Evolutionary conservation across 257 asterid species (phyloP).

Genomic region (Przewalskia tangutica): DNA sequence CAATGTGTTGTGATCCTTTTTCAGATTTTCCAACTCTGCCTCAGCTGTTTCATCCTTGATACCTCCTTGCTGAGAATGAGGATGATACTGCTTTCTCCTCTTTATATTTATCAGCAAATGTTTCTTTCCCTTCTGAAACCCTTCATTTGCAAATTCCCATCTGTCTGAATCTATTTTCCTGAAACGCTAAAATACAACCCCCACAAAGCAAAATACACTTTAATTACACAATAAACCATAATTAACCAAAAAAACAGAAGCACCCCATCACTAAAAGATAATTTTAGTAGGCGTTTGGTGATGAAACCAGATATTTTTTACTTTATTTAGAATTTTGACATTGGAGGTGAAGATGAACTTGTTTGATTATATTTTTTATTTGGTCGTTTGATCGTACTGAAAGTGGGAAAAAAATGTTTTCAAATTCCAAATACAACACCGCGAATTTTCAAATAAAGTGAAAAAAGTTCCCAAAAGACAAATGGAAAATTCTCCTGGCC

Average conservation of each 20-base stretch:
- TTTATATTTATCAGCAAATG: conserved; percentile 64
- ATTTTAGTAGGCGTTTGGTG: no score
- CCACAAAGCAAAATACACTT: background rate
- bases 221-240: background rate
- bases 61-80: conserved; percentile 20
- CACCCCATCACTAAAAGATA: background rate
- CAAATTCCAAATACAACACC: no score
- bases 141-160: conserved; percentile 83
- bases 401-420: no score
- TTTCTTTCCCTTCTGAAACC: conserved; percentile 64
- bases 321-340: no score
- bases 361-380: no score
- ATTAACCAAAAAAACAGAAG: background rate
- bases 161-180: conserved; percentile 77
- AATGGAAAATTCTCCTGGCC: no score
- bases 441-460: no score
- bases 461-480: no score
- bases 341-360: no score
- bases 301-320: no score
- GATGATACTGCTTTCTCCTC: conserved; percentile 45
- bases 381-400: no score
- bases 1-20: conserved; percentile 31
- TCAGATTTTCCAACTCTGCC: conserved; percentile 44
- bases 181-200: conserved; percentile 42
- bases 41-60: conserved; percentile 13